A percentile compares a stretch with the other conserved stretches of the same genome.
phyloP scores from a whole-genome alignment of 352 stramenopile genomes.

The Globisporangium paddicum region DNA sequence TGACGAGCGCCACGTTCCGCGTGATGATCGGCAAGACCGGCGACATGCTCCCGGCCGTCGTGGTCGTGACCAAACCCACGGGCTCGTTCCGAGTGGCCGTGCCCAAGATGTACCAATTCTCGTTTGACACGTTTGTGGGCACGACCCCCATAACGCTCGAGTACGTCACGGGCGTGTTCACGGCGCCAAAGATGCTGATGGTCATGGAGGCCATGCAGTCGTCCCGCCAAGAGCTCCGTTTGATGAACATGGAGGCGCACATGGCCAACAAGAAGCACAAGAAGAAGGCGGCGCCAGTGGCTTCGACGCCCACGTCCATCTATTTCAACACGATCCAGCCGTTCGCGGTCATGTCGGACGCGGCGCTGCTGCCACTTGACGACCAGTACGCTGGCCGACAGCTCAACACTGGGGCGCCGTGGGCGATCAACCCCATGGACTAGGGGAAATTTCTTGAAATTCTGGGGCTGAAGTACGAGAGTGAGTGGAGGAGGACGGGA shows the following conservation, averaged over 20 bases:
- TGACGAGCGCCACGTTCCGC: constrained; percentile 23
- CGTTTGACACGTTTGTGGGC: constrained; percentile 19
- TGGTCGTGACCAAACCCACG: constrained; percentile 10
- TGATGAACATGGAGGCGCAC: constrained; percentile 18
- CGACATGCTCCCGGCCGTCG: constrained; percentile 18
- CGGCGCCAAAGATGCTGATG: constrained; percentile 12
- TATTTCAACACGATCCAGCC: constrained; percentile 27
- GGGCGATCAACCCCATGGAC: constrained; percentile 22
- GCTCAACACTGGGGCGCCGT: constrained; percentile 1
- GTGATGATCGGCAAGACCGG: constrained; percentile 25
- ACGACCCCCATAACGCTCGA: constrained; percentile 21
- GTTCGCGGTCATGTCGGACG: constrained; percentile 23
- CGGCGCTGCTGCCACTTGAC: constrained; percentile 18
- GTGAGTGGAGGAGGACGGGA: not conserved
- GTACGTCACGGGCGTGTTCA: constrained; percentile 21
- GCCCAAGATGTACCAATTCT: constrained; percentile 18
- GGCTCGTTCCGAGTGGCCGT: constrained; percentile 18
- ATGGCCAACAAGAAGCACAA: constrained; percentile 19
- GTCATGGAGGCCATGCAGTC: constrained; percentile 16
- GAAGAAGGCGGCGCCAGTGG: constrained; percentile 14
- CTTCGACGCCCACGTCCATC: constrained; percentile 14
- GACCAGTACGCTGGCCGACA: constrained; percentile 23
- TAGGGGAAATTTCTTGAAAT: constrained; percentile 4
- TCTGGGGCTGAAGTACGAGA: not conserved
- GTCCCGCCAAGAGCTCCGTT: constrained; percentile 8